A percentile compares a stretch with the other conserved stretches of the same genome.
phyloP scores from a whole-genome alignment of 2,329 filamentous ascomycete species.

The Cercospora janseana region DNA sequence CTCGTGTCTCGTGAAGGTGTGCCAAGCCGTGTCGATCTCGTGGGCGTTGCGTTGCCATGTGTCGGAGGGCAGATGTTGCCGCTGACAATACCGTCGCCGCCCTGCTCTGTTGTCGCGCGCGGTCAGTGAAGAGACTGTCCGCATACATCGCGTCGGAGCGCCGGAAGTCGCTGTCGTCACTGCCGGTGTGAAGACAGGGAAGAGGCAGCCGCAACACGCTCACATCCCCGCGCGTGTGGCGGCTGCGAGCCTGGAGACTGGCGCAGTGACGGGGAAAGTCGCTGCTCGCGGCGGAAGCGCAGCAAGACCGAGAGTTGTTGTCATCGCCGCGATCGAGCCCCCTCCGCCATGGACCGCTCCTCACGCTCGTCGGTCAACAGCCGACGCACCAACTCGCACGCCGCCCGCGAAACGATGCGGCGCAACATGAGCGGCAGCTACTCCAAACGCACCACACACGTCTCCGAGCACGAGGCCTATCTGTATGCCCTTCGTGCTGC shows the following conservation, averaged over 20 bases:
- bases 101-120: not conserved
- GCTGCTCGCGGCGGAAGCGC: not conserved
- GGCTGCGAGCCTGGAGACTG: conserved; percentile 3
- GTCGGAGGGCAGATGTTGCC: not conserved
- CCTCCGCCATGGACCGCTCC: conserved; percentile 31
- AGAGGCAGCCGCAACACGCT: not conserved
- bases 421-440: conserved; percentile 41
- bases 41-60: conserved; percentile 2
- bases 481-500: conserved; percentile 86
- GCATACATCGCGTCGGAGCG: not conserved
- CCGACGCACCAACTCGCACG: conserved; percentile 46
- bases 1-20: conserved; percentile 6
- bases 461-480: conserved; percentile 74
- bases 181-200: not conserved
- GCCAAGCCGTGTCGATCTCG: conserved; percentile 1
- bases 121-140: too few species aligned
- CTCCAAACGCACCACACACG: conserved; percentile 24
- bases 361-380: conserved; percentile 37
- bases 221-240: conserved; percentile 4
- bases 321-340: not conserved
- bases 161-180: not conserved
- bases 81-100: not conserved
- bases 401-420: conserved; percentile 41
- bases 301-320: not conserved
- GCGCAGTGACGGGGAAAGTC: not conserved